Percentiles rank a stretch among this genome's conserved stretches.
These are phyloP conservation scores for Rasamsonia emersonii DNA, from an alignment of 2,329 filamentous ascomycete species.

Conservation along the genomic window DNA sequence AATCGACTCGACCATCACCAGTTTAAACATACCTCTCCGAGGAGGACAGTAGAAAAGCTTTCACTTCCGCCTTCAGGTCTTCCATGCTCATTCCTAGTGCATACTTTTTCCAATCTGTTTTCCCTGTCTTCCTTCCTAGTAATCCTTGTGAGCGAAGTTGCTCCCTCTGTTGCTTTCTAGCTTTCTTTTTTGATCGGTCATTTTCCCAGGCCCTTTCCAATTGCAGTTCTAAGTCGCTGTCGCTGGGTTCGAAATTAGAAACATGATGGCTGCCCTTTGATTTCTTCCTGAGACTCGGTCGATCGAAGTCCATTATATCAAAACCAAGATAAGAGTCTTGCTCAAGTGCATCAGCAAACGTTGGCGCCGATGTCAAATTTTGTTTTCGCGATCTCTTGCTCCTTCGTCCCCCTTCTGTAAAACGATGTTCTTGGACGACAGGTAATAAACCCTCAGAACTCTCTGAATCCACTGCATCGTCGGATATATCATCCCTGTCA, in stretches of 20 bases:
- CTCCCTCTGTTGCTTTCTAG: conserved; percentile 62
- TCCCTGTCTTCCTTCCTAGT: conserved; percentile 48
- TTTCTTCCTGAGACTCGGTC: conserved; percentile 56
- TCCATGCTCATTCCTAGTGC: conserved; percentile 60
- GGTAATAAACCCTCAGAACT: neutral
- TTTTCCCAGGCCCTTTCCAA: conserved; percentile 55
- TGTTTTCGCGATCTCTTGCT: conserved; percentile 8
- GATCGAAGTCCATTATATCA: conserved; percentile 76
- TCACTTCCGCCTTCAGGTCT: conserved; percentile 65
- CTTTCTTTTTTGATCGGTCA: conserved; percentile 63
- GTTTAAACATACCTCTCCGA: conserved; percentile 50
- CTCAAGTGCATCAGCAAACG: conserved; percentile 52
- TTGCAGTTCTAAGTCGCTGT: conserved; percentile 57
- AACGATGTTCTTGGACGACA: neutral
- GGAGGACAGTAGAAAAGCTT: conserved; percentile 56
- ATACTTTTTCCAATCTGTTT: conserved; percentile 63
- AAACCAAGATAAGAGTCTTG: conserved; percentile 58
- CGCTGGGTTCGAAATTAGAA: conserved; percentile 49
- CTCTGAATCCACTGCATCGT: conserved; percentile 7
- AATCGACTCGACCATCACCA: neutral
- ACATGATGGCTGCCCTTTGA: conserved; percentile 53
- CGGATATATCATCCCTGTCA: conserved; percentile 13
- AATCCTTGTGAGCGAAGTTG: conserved; percentile 57
- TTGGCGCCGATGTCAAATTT: conserved; percentile 45
- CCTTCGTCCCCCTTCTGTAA: neutral